These are phyloP conservation scores for Penicillium sp. DNA, from an alignment of 2,329 filamentous ascomycete species.

Conservation along the genomic window DNA sequence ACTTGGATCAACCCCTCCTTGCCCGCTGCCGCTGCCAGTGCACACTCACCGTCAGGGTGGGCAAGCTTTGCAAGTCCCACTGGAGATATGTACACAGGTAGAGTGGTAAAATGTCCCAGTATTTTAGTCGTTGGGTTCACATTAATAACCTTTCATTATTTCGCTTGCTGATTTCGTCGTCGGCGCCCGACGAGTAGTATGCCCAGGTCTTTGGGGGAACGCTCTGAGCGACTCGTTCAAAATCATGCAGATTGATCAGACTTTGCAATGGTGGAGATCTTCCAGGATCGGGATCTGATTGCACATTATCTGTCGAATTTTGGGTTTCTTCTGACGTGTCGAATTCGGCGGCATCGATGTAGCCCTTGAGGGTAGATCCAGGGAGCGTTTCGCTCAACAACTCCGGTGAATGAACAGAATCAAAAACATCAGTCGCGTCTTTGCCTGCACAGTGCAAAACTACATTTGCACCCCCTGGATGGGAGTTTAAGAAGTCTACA, in stretches of 20 bases:
- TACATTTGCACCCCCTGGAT: conserved; percentile 36
- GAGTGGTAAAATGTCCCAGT: conserved; percentile 32
- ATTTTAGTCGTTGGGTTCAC: conserved; percentile 40
- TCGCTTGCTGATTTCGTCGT: conserved; percentile 49
- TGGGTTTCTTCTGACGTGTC: not conserved
- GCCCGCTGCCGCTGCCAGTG: conserved; percentile 42
- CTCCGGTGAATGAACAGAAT: conserved; percentile 35
- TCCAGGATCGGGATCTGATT: not conserved
- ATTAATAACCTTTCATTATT: conserved; percentile 43
- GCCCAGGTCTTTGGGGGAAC: conserved; percentile 36
- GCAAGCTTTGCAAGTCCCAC: conserved; percentile 47
- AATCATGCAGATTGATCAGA: conserved; percentile 41
- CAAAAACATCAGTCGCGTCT: conserved; percentile 39
- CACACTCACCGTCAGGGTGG: conserved; percentile 46
- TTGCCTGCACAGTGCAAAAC: conserved; percentile 37
- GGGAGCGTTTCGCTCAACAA: conserved; percentile 33
- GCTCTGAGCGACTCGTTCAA: conserved; percentile 36
- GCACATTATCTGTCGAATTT: not conserved
- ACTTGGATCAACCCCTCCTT: conserved; percentile 39
- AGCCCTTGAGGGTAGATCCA: conserved; percentile 24
- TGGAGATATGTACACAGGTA: conserved; percentile 46
- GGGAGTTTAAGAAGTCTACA: conserved; percentile 34
- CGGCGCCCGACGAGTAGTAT: conserved; percentile 52
- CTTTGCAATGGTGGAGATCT: conserved; percentile 29
- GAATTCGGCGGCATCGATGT: conserved; percentile 21